Conservation (phyloP, 495 filamentous ascomycete genomes). For the Aspergillus bertholletiae region DNA sequence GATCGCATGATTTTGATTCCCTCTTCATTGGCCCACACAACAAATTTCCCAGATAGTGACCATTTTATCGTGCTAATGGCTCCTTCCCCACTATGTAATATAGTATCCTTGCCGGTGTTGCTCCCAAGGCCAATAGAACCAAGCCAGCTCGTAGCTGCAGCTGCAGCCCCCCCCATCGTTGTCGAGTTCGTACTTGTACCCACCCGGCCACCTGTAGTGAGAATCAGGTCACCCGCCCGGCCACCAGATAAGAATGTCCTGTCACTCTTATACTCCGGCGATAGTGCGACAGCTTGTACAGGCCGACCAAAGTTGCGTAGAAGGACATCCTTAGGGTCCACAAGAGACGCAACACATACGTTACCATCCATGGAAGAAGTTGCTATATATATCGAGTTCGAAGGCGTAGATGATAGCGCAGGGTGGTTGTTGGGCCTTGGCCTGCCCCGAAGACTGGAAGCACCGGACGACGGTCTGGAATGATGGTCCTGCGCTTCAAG, state of each 20-base stretch:
- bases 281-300: slow-evolving; percentile 83
- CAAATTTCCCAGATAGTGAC: slow-evolving; percentile 85
- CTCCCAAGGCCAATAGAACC: slow-evolving; percentile 75
- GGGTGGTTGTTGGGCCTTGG: slow-evolving; percentile 39
- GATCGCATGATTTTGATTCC: slow-evolving; percentile 97
- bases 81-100: slow-evolving; percentile 91
- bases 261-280: slow-evolving; percentile 88
- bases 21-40: slow-evolving; percentile 92
- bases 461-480: slow-evolving; percentile 41
- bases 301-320: slow-evolving; percentile 92
- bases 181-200: slow-evolving; percentile 77
- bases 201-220: slow-evolving; percentile 77
- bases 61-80: slow-evolving; percentile 87
- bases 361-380: slow-evolving; percentile 95
- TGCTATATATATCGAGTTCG: slow-evolving; percentile 86
- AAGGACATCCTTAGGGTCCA: slow-evolving; percentile 76
- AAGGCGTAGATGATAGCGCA: slow-evolving; percentile 60
- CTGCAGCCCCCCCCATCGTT: slow-evolving; percentile 72
- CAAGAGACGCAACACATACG: slow-evolving; percentile 80
- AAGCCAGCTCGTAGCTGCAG: slow-evolving; percentile 87
- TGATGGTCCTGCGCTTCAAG: slow-evolving; percentile 45
- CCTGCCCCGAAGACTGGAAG: slow-evolving; percentile 49
- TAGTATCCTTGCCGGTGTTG: slow-evolving; percentile 76
- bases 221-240: slow-evolving; percentile 79
- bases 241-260: slow-evolving; percentile 86